These are phyloP conservation scores for Penicillium glabrum DNA, from an alignment of 2,329 filamentous ascomycete genomes.

Conservation along the genomic window DNA sequence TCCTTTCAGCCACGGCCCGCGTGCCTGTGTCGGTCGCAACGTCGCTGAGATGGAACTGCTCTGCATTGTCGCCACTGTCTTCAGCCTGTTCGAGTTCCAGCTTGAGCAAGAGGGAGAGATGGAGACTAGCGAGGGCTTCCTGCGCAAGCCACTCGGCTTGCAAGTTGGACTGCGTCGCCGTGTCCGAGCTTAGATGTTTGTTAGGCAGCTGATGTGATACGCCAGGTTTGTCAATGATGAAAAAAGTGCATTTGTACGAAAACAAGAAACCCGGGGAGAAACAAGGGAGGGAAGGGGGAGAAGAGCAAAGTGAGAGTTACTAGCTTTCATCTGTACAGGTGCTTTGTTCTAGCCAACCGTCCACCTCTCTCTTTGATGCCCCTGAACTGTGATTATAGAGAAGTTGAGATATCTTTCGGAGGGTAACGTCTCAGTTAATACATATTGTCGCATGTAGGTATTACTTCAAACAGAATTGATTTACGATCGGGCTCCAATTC, in stretches of 20 bases:
- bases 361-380: neutral
- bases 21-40: conserved; percentile 75
- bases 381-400: neutral
- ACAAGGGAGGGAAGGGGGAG: neutral
- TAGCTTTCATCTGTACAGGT: neutral
- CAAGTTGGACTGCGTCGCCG: conserved; percentile 61
- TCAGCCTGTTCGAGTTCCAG: conserved; percentile 61
- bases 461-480: neutral
- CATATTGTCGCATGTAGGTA: neutral
- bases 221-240: neutral
- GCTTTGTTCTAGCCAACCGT: neutral
- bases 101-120: conserved; percentile 61
- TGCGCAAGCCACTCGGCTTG: conserved; percentile 74
- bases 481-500: neutral
- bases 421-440: neutral
- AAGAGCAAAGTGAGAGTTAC: neutral
- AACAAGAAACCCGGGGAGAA: neutral
- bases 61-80: conserved; percentile 69
- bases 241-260: neutral
- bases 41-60: conserved; percentile 88
- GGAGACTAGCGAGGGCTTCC: conserved; percentile 76
- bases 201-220: neutral
- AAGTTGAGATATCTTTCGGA: too few relatives aligned
- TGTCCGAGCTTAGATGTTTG: neutral
- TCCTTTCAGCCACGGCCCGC: conserved; percentile 70